Evolutionary conservation across 345 rosid species (phyloP), one percentile per base, ranked within the genome.

Genomic region (Durio zibethinus): DNA sequence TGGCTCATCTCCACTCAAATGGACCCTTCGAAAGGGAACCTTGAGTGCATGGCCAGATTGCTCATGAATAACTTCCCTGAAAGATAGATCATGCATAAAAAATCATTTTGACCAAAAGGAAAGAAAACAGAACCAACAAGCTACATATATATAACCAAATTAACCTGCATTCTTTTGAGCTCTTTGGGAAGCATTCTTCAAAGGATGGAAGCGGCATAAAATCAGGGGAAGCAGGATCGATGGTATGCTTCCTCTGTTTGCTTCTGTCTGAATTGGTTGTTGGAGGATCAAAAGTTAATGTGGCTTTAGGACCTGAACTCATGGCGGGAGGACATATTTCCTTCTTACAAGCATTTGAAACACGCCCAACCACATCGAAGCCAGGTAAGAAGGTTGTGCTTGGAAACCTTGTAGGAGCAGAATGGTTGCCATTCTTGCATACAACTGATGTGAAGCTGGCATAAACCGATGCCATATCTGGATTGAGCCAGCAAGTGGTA

Each of bases 211-310:
- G 91, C 0, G 97, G 91, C 25, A 85, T 81, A 67, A 97, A 94
- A 82, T 97, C 98, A 57, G 99, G 98, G 86, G 94, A 87, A 57
- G 91, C 79, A 81, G 99, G 99, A 85, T 97, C 97, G 27, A 84
- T 47, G 2, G 97, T 92, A 68, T 94, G 90, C 85, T 91, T 91
- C 73, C 83, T 89, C 61, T 83, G 97, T 79, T 85, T 85, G 54
- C 45, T 75, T 79, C 82, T 85, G 80, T 90, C 90, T 0, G 89
- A 81, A 79, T 87, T 75, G n/a, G 88, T 80, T 4, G 90, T 50
- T 0, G 88, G 86, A 52, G 97, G 89, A 87, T 97, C 99, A 83
- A 92, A 89, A 1, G 96, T 94, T 78, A 94, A 78, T 20, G 97
- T 83, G 52, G 98, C 94, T 83, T 82, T 88, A 62, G 89, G 80